These are phyloP conservation scores for Davidsoniella neocaledoniae DNA, from an alignment of 2,329 filamentous ascomycete species.

Conservation along the genomic window DNA sequence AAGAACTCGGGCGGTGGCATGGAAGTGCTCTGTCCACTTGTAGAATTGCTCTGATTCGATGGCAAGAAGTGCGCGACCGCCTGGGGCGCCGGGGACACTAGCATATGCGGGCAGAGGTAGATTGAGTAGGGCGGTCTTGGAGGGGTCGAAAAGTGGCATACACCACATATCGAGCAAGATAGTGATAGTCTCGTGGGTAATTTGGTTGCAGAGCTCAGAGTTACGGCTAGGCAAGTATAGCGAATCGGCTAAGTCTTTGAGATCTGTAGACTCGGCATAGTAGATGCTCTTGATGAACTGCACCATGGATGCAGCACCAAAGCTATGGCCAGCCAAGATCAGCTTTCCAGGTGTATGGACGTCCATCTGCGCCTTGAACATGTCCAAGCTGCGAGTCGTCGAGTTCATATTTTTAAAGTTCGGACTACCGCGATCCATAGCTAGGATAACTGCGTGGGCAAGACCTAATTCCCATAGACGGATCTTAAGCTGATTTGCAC, in stretches of 20 bases:
- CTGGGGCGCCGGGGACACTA: conserved; percentile 29
- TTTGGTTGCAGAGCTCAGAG: conserved; percentile 43
- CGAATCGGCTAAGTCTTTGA: conserved; percentile 32
- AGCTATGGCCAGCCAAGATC: conserved; percentile 64
- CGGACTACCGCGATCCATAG: conserved; percentile 40
- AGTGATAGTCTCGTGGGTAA: conserved; percentile 48
- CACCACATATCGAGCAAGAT: conserved; percentile 71
- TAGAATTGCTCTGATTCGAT: conserved; percentile 63
- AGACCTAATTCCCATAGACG: conserved; percentile 65
- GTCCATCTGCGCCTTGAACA: conserved; percentile 45
- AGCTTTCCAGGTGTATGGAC: conserved; percentile 57
- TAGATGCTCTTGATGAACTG: conserved; percentile 69
- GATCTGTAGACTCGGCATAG: conserved; percentile 36
- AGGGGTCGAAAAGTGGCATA: conserved; percentile 48
- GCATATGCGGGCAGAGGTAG: conserved; percentile 57
- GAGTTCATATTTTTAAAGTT: conserved; percentile 27
- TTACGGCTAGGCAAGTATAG: conserved; percentile 42
- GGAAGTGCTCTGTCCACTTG: conserved; percentile 60
- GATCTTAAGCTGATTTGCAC: conserved; percentile 57
- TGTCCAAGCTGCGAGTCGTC: conserved; percentile 29
- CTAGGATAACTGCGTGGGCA: conserved; percentile 49
- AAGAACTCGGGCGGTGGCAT: conserved; percentile 48
- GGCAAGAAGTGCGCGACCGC: conserved; percentile 45
- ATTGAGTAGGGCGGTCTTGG: conserved; percentile 47
- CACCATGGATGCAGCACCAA: conserved; percentile 56